Percentiles rank a stretch among this genome's conserved stretches.
Conservation (phyloP, 371 early-diverging fungal species). For the Syncephalastrum sp. region DNA sequence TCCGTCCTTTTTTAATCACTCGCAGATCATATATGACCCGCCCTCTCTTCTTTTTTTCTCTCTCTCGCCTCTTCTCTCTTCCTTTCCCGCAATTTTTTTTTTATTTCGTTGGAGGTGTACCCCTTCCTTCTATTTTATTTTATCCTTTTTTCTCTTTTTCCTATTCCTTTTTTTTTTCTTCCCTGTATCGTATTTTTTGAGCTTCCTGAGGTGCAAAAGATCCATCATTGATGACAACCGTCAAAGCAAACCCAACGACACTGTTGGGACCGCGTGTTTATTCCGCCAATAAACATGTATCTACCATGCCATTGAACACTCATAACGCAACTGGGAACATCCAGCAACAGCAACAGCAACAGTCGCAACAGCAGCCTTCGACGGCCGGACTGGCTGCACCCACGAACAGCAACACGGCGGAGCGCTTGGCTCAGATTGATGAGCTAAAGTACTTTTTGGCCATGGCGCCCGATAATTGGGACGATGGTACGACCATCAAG, state of each 20-base stretch:
- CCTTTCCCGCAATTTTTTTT: conserved; percentile 6
- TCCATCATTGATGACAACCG: conserved; percentile 18
- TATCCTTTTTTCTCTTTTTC: conserved; percentile 12
- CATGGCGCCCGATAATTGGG: conserved; percentile 64
- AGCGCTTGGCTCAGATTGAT: conserved; percentile 48
- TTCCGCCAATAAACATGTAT: conserved; percentile 3
- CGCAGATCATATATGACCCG: too few species aligned
- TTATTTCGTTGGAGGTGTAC: conserved; percentile 10
- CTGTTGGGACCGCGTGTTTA: too few species aligned
- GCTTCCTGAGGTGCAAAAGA: conserved; percentile 14
- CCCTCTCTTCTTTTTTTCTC: background rate
- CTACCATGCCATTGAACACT: conserved; percentile 2
- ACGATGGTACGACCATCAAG: conserved; percentile 45
- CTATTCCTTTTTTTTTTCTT: conserved; percentile 6
- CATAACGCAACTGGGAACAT: conserved; percentile 6
- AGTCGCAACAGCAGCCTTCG: conserved; percentile 4
- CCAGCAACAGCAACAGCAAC: conserved; percentile 8
- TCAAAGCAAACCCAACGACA: conserved; percentile 7
- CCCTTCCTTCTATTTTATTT: conserved; percentile 5
- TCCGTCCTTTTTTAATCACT: too few species aligned
- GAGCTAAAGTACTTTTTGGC: conserved; percentile 58
- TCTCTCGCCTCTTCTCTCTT: background rate
- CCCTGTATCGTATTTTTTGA: conserved; percentile 7
- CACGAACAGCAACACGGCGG: conserved; percentile 19
- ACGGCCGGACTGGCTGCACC: conserved; percentile 19